Percentiles rank a stretch among this genome's conserved stretches.
These are phyloP conservation scores for Fusarium continuum DNA, from an alignment of 2,329 filamentous ascomycete species.

Conservation along the genomic window DNA sequence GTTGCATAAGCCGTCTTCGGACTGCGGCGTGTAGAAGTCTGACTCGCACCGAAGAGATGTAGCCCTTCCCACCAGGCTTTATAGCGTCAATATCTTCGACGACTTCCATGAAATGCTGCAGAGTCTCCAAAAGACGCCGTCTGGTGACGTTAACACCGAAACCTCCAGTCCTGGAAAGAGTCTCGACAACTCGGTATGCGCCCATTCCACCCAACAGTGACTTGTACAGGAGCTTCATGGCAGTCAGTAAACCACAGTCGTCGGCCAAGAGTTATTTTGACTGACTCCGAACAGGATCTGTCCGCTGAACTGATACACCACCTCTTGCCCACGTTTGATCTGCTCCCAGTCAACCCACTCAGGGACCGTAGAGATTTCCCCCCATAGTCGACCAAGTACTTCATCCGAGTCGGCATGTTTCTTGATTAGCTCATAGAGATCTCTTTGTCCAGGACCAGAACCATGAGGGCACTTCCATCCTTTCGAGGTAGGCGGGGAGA, in stretches of 20 bases:
- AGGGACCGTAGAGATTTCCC: constrained; percentile 71
- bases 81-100: constrained; percentile 71
- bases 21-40: constrained; percentile 72
- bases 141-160: constrained; percentile 75
- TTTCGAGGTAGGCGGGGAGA: constrained; percentile 54
- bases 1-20: constrained; percentile 67
- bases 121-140: constrained; percentile 72
- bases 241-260: background rate
- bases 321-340: constrained; percentile 76
- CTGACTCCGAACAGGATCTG: constrained; percentile 68
- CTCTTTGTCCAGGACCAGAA: constrained; percentile 53
- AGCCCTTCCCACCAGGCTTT: constrained; percentile 70
- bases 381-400: constrained; percentile 67
- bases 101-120: constrained; percentile 78
- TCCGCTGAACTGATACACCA: constrained; percentile 80
- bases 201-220: constrained; percentile 77
- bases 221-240: constrained; percentile 64
- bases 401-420: constrained; percentile 66
- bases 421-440: constrained; percentile 70
- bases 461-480: constrained; percentile 44
- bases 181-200: constrained; percentile 77
- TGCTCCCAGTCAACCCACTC: constrained; percentile 83
- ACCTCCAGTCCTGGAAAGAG: constrained; percentile 76
- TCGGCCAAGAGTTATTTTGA: background rate
- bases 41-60: constrained; percentile 69